Evolutionary conservation across 768 basidiomycete species (phyloP), one percentile per base, ranked within the genome.

Genomic region (Basidioascus undulatus): DNA sequence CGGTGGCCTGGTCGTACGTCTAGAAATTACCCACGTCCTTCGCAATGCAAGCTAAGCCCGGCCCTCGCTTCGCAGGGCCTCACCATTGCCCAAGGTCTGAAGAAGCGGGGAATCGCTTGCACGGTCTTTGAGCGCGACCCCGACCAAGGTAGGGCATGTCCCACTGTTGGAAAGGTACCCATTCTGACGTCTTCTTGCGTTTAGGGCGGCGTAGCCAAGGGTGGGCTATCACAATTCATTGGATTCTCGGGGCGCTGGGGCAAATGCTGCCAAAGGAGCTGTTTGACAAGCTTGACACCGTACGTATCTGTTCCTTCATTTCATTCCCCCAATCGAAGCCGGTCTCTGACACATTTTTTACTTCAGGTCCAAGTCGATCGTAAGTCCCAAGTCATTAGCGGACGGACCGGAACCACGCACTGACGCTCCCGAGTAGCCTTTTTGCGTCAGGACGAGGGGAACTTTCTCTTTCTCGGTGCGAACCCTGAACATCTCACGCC

Each of bases 211-310:
- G 37, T 6, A 27, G 23, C 4, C 37, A 38, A 27, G 37, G 37
- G n/a, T 38, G 19, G 19, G 37, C 37, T 10, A 38, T 38, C 28
- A 38, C 37, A 2, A 12, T 38, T 18, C 37, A 38, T 16, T 38
- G 37, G 37, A 38, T 38, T 25, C 37, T 38, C 24, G 24, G 19
- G 15, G 37, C 37, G 10, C 19, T 38, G 4, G 28, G 24, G 37
- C 37, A 38, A 25, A 38, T 38, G 37, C 28, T 38, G 24, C 37
- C 37, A 7, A 19, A 38, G 15, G 37, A 38, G 12, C 37, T 38
- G 5, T 26, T 24, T 15, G 37, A 26, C 24, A 18, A 38, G n/a
- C 23, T 38, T 15, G 28, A 38, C 12, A 31, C 3, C 19, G 37
- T 38, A 23, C 24, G 37, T 10, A 27, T 3, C 6, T 27, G 23